Base-by-base conservation (phyloP, 2,329 filamentous ascomycete species). In the Penicillium sp. region DNA sequence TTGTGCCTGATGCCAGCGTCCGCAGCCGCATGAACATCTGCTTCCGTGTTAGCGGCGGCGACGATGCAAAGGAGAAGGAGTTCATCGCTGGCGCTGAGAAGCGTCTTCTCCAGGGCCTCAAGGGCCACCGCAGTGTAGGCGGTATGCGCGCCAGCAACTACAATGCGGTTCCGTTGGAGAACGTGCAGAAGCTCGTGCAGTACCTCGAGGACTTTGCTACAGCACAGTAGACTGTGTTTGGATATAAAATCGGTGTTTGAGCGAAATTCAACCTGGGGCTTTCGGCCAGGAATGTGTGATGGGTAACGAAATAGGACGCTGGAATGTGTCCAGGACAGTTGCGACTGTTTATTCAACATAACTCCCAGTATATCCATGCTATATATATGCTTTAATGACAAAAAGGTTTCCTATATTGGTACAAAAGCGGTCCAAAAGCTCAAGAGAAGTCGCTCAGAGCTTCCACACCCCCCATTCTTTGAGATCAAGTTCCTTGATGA, bases 1-100 rank as follows among this genome's bases (percentile, higher is more conserved):
- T 96, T 29, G 82, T 96, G 0, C 88, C 89, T 0, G 78, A 85
- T 58, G 86, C 85, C 71, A 74, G 74, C 21, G 85, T 79, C 3
- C 84, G 90, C 49, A 95, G 87, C 60, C 77, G 88, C 48, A 95
- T 97, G 86, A 97, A 97, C 71, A 87, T 97, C 51, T 96, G 89
- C 76, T 96, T 96, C 77, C 77, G 89, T 15, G 78, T 95, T 17
- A 68, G 75, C 42, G 79, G 77, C 39, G 80, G 83, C 37, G 73
- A 82, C 51, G 81, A 83, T 45, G 82, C 79, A 12, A 78, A 83
- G 21, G 90, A 97, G 69, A 87, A 88, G 69, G 77, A 76, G 0
- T 97, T 97, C 72, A 69, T 97, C 40, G 78, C 83, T 53, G 81
- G 85, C 42, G 84, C 83, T 1, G 80, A 84, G 52, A 78, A 79